Conservation (phyloP, 805 yeast species). For the Sungouiella thailandica region DNA sequence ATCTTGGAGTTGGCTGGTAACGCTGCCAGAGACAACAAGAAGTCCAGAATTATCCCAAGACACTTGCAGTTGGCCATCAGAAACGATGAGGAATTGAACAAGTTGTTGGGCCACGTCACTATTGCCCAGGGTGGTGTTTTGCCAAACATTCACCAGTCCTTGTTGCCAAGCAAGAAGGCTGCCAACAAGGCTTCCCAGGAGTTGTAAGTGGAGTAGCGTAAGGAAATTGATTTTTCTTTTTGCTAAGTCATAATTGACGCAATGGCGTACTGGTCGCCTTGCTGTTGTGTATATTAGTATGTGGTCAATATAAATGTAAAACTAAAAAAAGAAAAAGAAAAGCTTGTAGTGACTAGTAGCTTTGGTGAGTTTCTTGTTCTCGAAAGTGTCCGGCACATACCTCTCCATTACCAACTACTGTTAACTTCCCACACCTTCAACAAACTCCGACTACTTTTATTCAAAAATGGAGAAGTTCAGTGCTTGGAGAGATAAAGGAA, state of each 20-base stretch:
- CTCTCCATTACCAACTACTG: too few relatives aligned
- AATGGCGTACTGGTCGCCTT: constrained; percentile 15
- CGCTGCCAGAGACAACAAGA: constrained; percentile 75
- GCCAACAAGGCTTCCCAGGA: constrained; percentile 20
- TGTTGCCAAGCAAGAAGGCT: constrained; percentile 34
- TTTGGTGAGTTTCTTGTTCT: too few relatives aligned
- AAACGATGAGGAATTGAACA: constrained; percentile 49
- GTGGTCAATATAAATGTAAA: constrained; percentile 20
- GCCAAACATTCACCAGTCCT: constrained; percentile 47
- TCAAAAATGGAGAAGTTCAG: constrained; percentile 43
- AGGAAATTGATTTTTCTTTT: constrained; percentile 17
- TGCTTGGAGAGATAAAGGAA: constrained; percentile 81
- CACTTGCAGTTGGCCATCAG: constrained; percentile 49
- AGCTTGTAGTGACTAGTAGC: too few relatives aligned
- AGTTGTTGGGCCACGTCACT: constrained; percentile 59
- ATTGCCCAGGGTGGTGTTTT: constrained; percentile 51
- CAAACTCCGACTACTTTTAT: background rate
- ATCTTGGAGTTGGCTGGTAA: constrained; percentile 49
- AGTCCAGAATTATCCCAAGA: constrained; percentile 63
- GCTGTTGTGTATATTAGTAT: constrained; percentile 20
- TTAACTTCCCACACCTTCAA: background rate
- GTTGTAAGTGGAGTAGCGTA: constrained; percentile 15
- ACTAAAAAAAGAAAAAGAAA: too few relatives aligned
- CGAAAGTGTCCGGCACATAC: background rate
- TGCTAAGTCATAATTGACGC: constrained; percentile 16